A percentile compares a stretch with the other conserved stretches of the same genome.
phyloP scores from a whole-genome alignment of 2,329 filamentous ascomycete genomes.

The Penicillium paneum region DNA sequence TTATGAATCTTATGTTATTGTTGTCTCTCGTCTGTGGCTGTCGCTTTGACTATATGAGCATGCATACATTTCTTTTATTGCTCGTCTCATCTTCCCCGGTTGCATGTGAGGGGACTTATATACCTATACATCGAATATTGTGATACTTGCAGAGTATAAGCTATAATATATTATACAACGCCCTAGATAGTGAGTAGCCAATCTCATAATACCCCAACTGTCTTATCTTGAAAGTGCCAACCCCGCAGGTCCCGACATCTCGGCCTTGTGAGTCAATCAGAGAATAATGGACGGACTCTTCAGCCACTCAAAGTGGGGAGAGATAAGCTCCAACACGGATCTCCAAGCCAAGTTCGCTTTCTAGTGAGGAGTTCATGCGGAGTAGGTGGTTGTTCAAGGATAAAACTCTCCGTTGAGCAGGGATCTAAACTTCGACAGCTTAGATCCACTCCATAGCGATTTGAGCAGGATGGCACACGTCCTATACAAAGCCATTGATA shows the following conservation, averaged over 20 bases:
- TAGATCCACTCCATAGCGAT: background rate
- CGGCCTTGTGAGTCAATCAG: constrained; percentile 1
- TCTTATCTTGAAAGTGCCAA: background rate
- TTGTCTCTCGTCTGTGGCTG: background rate
- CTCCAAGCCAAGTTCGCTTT: background rate
- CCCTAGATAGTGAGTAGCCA: background rate
- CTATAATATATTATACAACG: background rate
- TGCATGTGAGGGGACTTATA: background rate
- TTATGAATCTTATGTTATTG: constrained; percentile 1
- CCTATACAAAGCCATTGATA: background rate
- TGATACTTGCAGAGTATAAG: background rate
- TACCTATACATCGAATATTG: background rate
- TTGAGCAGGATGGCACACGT: background rate
- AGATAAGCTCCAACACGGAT: constrained; percentile 1
- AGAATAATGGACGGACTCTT: constrained; percentile 4
- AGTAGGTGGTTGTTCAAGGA: background rate
- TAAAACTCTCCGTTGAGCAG: background rate
- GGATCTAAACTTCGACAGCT: background rate
- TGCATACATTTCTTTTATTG: background rate
- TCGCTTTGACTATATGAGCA: background rate
- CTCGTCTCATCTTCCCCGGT: background rate
- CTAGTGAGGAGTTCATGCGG: constrained; percentile 11
- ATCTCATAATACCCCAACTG: background rate
- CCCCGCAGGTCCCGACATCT: background rate
- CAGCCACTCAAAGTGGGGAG: constrained; percentile 10